Evolutionary conservation across 2,329 filamentous ascomycete species (phyloP).

Genomic region (Cadophora sp.): DNA sequence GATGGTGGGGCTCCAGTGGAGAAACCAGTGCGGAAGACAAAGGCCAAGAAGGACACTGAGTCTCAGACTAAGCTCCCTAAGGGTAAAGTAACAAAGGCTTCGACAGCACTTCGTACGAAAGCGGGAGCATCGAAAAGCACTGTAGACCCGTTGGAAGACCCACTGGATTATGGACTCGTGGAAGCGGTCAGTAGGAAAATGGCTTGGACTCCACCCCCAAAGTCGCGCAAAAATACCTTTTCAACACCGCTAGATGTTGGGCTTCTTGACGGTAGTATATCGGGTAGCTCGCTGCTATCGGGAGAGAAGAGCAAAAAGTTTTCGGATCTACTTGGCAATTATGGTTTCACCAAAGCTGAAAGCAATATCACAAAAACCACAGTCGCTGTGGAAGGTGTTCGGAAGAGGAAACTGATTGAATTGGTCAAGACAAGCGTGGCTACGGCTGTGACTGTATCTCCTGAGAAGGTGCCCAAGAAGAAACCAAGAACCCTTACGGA

Average conservation of each 20-base stretch:
- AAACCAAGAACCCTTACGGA: slow-evolving; percentile 81
- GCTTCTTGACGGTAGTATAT: background rate
- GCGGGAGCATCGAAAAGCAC: slow-evolving; percentile 22
- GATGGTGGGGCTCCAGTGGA: slow-evolving; percentile 27
- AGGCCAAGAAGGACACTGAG: slow-evolving; percentile 41
- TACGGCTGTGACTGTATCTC: slow-evolving; percentile 44
- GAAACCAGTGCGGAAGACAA: slow-evolving; percentile 37
- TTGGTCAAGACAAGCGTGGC: slow-evolving; percentile 50
- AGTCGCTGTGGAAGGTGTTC: slow-evolving; percentile 42
- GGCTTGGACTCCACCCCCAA: slow-evolving; percentile 72
- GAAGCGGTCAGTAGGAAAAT: slow-evolving; percentile 60
- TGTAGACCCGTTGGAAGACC: slow-evolving; percentile 18
- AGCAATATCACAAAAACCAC: slow-evolving; percentile 24
- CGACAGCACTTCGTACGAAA: slow-evolving; percentile 33
- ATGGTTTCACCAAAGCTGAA: slow-evolving; percentile 47
- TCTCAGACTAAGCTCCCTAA: slow-evolving; percentile 45
- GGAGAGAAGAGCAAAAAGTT: slow-evolving; percentile 43
- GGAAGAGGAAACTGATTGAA: slow-evolving; percentile 65
- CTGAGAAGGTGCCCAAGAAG: slow-evolving; percentile 64
- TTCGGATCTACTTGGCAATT: slow-evolving; percentile 49
- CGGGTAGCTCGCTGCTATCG: slow-evolving; percentile 8
- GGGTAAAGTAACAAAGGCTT: slow-evolving; percentile 46
- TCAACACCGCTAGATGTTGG: slow-evolving; percentile 4
- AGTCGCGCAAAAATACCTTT: slow-evolving; percentile 44
- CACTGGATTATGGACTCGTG: slow-evolving; percentile 35